Evolutionary conservation across 2,329 filamentous ascomycete species (phyloP), one percentile per base, ranked within the genome.

Genomic region (Diaporthe sp.): DNA sequence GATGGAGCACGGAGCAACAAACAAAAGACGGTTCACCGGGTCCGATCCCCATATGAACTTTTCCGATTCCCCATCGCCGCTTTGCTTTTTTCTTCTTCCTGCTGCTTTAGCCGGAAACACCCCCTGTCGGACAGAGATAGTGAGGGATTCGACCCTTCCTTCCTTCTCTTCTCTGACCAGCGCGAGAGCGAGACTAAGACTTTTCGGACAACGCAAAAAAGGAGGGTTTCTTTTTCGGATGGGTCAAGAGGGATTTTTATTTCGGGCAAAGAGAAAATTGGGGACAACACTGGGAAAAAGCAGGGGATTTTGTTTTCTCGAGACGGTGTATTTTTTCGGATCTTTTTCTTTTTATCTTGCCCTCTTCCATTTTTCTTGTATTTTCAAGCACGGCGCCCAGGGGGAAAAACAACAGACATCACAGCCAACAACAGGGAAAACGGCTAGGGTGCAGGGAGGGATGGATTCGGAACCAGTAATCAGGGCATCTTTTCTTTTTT

Each of bases 1-100:
- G 58, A 76, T 60, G 75, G 73, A 75, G 75, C 68, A 75, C 42
- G 75, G 75, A 73, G 73, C 75, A 65, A 73, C 61, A 68, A 46
- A 34, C 51, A 70, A 39, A 75, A 75, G 75, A 76, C 73, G 71
- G 73, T 75, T 65, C 61, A 67, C 70, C 73, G 76, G 72, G 75
- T 77, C 74, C 73, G 61, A 72, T 74, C 67, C 42, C 44, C 65
- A 37, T 37, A 31, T 68, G 49, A 65, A 19, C 28, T 73, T 58
- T 68, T 61, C 51, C 37, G 60, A 75, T 58, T 62, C 57, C 65
- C 34, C 65, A 70, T 55, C 49, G 49, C 34, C 39, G 74, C 53
- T 70, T 37, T 76, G 72, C 57, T 62, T 71, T 65, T 74, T 73
- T 71, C 61, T 31, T 53, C 49, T 51, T 55, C 44, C 71, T 42